phyloP scores from a whole-genome alignment of 1,284 basidiomycete genomes.

The Quambalaria eucalypti region DNA sequence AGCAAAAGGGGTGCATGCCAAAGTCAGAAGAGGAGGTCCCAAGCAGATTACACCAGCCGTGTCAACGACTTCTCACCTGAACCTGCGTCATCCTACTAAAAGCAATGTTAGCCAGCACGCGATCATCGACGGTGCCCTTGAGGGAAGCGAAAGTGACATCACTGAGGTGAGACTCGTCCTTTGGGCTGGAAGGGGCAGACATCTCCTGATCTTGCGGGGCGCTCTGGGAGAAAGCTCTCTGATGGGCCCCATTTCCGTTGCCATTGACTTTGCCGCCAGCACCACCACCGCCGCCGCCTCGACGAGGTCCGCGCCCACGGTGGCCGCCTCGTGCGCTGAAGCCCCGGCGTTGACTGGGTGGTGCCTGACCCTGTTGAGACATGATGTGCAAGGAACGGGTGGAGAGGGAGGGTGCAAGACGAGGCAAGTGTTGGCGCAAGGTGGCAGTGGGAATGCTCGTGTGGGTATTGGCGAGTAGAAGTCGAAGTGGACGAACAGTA shows the following conservation, averaged over 20 bases:
- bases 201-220: not conserved
- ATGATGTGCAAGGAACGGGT: too few relatives aligned
- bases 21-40: not conserved
- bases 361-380: too few relatives aligned
- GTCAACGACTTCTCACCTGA: slow-evolving; percentile 46
- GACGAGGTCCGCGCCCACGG: too few relatives aligned
- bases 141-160: slow-evolving; percentile 2
- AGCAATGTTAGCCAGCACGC: slow-evolving; percentile 25
- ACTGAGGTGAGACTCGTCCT: slow-evolving; percentile 5
- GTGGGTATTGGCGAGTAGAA: too few relatives aligned
- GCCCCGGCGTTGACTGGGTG: too few relatives aligned
- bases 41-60: too few relatives aligned
- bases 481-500: too few relatives aligned
- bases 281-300: not conserved
- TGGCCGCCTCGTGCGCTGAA: too few relatives aligned
- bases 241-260: not conserved
- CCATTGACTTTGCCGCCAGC: not conserved
- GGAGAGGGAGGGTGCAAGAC: too few relatives aligned
- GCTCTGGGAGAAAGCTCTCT: not conserved
- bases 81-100: slow-evolving; percentile 50
- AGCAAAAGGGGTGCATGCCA: slow-evolving; percentile 43
- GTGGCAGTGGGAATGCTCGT: too few relatives aligned
- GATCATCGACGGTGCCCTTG: not conserved
- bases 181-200: not conserved
- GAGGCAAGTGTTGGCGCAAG: too few relatives aligned